A percentile compares a stretch with the other conserved stretches of the same genome.
These are phyloP conservation scores for Cladosporium oxysporum DNA, from an alignment of 2,329 filamentous ascomycete genomes.

Conservation along the genomic window DNA sequence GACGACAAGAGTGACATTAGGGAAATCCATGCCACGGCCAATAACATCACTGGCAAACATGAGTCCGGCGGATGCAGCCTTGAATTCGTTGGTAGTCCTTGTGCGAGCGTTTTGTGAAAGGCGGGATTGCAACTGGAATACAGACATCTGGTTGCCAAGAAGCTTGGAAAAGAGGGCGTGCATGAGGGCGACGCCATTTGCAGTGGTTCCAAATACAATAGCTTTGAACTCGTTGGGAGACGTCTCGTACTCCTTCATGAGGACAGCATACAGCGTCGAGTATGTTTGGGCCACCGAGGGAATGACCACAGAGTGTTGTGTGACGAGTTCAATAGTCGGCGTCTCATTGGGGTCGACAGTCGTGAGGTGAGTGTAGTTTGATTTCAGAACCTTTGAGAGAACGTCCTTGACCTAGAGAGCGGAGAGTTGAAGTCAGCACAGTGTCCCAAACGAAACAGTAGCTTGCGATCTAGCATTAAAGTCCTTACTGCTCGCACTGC, in stretches of 20 bases:
- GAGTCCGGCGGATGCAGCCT: slow-evolving; percentile 48
- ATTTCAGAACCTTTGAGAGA: slow-evolving; percentile 46
- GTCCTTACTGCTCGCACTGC: neutral
- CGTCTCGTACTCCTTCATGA: slow-evolving; percentile 45
- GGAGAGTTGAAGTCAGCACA: neutral
- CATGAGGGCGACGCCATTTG: slow-evolving; percentile 48
- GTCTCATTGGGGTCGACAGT: slow-evolving; percentile 48
- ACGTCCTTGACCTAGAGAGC: slow-evolving; percentile 42
- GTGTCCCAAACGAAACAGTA: neutral
- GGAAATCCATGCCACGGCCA: slow-evolving; percentile 93
- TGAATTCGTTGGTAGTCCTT: slow-evolving; percentile 48
- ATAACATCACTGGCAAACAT: slow-evolving; percentile 70
- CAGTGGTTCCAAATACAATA: slow-evolving; percentile 51
- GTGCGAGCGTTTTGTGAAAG: slow-evolving; percentile 46
- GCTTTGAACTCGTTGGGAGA: slow-evolving; percentile 46
- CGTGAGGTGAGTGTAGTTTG: slow-evolving; percentile 45
- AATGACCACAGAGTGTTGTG: slow-evolving; percentile 49
- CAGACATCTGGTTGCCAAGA: slow-evolving; percentile 40
- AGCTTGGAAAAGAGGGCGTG: slow-evolving; percentile 40
- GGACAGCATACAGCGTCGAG: slow-evolving; percentile 46
- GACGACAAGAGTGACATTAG: slow-evolving; percentile 92
- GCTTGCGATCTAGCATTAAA: neutral
- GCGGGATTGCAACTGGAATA: slow-evolving; percentile 48
- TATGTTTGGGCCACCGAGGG: slow-evolving; percentile 46
- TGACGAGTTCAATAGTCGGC: slow-evolving; percentile 51